These are phyloP conservation scores for Kodamaea alishanica DNA, from an alignment of 1,139 yeast genomes.

Conservation along the genomic window DNA sequence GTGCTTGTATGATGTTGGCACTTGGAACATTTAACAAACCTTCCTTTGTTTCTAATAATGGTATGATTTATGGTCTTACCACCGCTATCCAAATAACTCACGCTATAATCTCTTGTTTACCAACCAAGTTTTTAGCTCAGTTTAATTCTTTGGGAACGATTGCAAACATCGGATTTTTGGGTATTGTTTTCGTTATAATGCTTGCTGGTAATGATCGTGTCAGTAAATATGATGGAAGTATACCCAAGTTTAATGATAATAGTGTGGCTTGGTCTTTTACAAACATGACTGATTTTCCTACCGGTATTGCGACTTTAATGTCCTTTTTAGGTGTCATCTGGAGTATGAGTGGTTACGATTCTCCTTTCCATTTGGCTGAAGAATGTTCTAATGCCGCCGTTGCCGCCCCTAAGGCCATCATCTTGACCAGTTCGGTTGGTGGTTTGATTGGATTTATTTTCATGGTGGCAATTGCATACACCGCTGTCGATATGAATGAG, in stretches of 20 bases:
- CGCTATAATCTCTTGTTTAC: slow-evolving; percentile 46
- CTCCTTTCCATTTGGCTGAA: slow-evolving; percentile 71
- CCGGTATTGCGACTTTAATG: slow-evolving; percentile 59
- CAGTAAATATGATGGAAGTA: slow-evolving; percentile 16
- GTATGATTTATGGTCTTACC: slow-evolving; percentile 21
- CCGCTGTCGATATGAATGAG: slow-evolving; percentile 50
- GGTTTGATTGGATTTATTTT: slow-evolving; percentile 61
- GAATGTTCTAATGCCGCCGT: slow-evolving; percentile 65
- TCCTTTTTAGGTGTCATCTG: slow-evolving; percentile 65
- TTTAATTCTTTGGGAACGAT: slow-evolving; percentile 53
- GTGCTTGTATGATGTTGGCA: slow-evolving; percentile 61
- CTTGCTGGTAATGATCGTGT: slow-evolving; percentile 51
- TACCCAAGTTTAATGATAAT: slow-evolving; percentile 50
- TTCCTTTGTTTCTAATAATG: slow-evolving; percentile 16
- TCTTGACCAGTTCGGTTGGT: slow-evolving; percentile 59
- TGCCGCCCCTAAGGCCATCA: slow-evolving; percentile 66
- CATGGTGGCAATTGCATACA: slow-evolving; percentile 64
- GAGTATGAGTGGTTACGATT: slow-evolving; percentile 76
- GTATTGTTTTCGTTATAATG: slow-evolving; percentile 54
- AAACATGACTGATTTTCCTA: slow-evolving; percentile 66
- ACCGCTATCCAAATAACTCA: slow-evolving; percentile 52
- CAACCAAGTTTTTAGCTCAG: slow-evolving; percentile 55
- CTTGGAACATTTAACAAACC: slow-evolving; percentile 32
- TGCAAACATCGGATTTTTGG: slow-evolving; percentile 49
- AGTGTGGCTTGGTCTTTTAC: slow-evolving; percentile 52